These are phyloP conservation scores for Nicotiana undulata DNA, from an alignment of 257 asterid genomes.

Conservation along the genomic window DNA sequence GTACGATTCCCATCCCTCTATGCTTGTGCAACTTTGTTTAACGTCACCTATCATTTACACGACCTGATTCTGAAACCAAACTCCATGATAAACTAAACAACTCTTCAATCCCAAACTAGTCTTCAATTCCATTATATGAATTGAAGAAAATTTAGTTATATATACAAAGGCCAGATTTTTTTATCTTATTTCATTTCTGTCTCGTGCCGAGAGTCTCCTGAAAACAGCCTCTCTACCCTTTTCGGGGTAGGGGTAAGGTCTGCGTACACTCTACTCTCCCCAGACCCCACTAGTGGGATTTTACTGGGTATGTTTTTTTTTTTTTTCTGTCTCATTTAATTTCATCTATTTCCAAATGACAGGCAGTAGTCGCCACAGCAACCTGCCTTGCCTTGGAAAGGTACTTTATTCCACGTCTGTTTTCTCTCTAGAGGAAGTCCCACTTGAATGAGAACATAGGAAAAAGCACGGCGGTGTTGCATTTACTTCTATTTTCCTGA, in stretches of 20 bases:
- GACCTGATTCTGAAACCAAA: not conserved
- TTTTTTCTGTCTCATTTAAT: not conserved
- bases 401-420: constrained; percentile 10
- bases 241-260: too few species aligned
- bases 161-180: not conserved
- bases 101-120: not conserved
- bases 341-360: constrained; percentile 10
- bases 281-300: too few species aligned
- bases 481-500: not conserved
- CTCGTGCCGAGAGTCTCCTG: too few species aligned
- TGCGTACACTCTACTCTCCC: too few species aligned
- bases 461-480: not conserved
- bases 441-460: not conserved
- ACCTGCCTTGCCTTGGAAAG: constrained; percentile 70
- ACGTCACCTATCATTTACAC: not conserved
- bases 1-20: constrained; percentile 20
- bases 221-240: too few species aligned
- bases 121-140: not conserved
- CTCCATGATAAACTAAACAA: not conserved
- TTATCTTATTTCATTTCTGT: not conserved
- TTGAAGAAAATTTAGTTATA: not conserved
- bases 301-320: too few species aligned
- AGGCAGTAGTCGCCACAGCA: constrained; percentile 76
- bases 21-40: not conserved
- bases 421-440: not conserved